Conservation (phyloP, 345 rosid species). For the Lepidium africanum region DNA sequence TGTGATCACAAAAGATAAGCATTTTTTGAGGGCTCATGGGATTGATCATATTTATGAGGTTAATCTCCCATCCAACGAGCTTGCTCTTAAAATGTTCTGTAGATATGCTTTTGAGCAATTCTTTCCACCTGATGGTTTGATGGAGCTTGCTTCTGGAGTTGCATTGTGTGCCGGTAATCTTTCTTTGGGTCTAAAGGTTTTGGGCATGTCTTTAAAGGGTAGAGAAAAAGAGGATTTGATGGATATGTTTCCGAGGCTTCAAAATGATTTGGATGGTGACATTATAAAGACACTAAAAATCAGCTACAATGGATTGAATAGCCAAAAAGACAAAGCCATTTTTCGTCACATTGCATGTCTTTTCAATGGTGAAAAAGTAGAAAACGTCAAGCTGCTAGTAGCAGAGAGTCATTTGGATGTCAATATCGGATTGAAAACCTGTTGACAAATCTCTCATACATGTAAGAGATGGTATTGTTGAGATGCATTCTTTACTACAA, state of each 20-base stretch:
- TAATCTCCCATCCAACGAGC: neutral
- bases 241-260: neutral
- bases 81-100: slow-evolving; percentile 7
- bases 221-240: slow-evolving; percentile 6
- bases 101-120: neutral
- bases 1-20: slow-evolving; percentile 38
- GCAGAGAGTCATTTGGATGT: neutral
- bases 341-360: slow-evolving; percentile 31
- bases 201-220: slow-evolving; percentile 5
- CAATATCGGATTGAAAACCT: neutral
- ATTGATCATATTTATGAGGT: neutral
- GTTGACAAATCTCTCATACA: slow-evolving; percentile 12
- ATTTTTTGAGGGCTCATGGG: neutral
- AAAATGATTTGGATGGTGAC: neutral
- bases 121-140: neutral
- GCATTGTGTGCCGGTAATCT: neutral
- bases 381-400: neutral
- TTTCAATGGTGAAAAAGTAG: neutral
- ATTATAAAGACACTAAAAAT: slow-evolving; percentile 1
- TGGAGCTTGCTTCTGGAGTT: neutral
- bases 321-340: neutral
- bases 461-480: neutral
- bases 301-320: slow-evolving; percentile 17
- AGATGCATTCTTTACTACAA: slow-evolving; percentile 24
- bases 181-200: slow-evolving; percentile 27